Evolutionary conservation across 176 grass and related monocot genomes (phyloP), one percentile per base, ranked within the genome.

Genomic region (Aegilops sharonensis): DNA sequence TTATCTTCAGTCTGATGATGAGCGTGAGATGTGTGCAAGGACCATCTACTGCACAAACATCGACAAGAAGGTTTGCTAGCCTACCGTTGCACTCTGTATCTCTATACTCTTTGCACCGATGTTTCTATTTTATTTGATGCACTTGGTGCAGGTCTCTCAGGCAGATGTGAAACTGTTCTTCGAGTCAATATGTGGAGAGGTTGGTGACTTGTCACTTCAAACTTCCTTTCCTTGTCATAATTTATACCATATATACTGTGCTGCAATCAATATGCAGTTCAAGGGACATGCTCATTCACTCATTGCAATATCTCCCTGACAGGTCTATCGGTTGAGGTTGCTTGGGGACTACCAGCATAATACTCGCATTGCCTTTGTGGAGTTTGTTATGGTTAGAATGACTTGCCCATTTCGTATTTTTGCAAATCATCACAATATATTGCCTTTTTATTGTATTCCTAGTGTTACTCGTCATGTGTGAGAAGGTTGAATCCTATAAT

Each of bases 21-120:
- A 99, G 66, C 93, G 94, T 36, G 97, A 99, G 79, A 99, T 99
- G 94, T 99, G 97, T 85, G 94, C 97, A 75, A 99, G 92, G 90
- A 96, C 94, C 80, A 93, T 99, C 80, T 99, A 99, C 80, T 99
- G 97, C 89, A 95, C 97, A 89, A 99, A 99, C 83, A 96, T 99
- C 87, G 97, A 99, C 89, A 99, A 96, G 91, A 99, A 99, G 97
- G 97, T 99, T 64, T 80, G 23, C 62, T 79, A 77, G 50, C 70
- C 2, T 74, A 70, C 78, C 36, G 36, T 83, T 66, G 87, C 54
- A 67, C 42, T 72, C 11, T 20, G 14, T 78, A 17, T 35, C 64
- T 72, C 13, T 24, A 21, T 62, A 40, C 61, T 74, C 14, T 48
- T 54, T 65, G 60, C 35, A 52, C 36, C 59, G 62, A 57, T 87